These are phyloP conservation scores for Hyaloscypha variabilis DNA, from an alignment of 495 filamentous ascomycete species.

Conservation along the genomic window DNA sequence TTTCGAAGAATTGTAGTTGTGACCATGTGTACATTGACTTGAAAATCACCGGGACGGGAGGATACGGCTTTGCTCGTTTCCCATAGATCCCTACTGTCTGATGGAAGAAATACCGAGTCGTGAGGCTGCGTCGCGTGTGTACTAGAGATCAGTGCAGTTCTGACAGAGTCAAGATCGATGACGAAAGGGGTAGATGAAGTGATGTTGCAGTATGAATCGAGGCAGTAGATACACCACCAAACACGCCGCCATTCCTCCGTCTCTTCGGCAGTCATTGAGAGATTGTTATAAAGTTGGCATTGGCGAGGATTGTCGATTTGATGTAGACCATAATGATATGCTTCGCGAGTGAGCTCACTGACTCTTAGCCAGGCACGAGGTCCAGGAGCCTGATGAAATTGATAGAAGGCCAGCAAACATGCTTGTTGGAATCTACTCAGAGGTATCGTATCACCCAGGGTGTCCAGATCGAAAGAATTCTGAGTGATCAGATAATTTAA, in stretches of 20 bases:
- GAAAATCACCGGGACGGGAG: conserved; percentile 19
- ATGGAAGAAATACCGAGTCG: conserved; percentile 27
- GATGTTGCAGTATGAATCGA: conserved; percentile 41
- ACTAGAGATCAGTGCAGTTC: conserved; percentile 29
- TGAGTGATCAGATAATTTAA: not conserved
- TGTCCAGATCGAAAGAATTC: not conserved
- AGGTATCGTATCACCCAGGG: conserved; percentile 7
- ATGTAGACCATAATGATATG: conserved; percentile 36
- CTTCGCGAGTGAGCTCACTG: conserved; percentile 37
- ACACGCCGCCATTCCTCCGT: conserved; percentile 41
- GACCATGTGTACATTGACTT: conserved; percentile 34
- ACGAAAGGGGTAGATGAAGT: conserved; percentile 29
- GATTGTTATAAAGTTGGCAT: conserved; percentile 2
- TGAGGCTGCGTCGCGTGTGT: not conserved
- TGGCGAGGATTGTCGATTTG: conserved; percentile 29
- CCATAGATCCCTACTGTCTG: conserved; percentile 32
- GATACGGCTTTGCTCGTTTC: conserved; percentile 28
- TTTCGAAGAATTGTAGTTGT: conserved; percentile 33
- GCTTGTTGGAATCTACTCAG: conserved; percentile 37
- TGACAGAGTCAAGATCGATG: conserved; percentile 32
- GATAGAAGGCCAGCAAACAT: conserved; percentile 42
- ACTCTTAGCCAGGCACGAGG: conserved; percentile 38
- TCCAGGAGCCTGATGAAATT: conserved; percentile 41
- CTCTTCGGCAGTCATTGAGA: conserved; percentile 33
- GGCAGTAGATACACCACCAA: conserved; percentile 46